phyloP scores from a whole-genome alignment of 345 rosid genomes.

The Geranium brycei region DNA sequence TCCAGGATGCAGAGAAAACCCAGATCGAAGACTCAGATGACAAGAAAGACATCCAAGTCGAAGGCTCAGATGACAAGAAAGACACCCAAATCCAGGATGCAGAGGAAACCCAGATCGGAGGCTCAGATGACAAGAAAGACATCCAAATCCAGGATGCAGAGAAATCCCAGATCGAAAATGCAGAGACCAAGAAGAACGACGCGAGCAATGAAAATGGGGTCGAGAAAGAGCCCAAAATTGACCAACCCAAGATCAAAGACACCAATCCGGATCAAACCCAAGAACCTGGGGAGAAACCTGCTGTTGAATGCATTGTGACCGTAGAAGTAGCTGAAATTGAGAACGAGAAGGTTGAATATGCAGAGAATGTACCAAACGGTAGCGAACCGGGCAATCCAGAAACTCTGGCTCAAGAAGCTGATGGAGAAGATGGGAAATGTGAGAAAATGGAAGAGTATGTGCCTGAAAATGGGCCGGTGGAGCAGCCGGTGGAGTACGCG shows the following conservation, averaged over 20 bases:
- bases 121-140: not conserved
- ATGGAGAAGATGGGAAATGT: conserved; percentile 13
- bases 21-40: conserved; percentile 10
- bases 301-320: conserved; percentile 8
- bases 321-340: conserved; percentile 14
- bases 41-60: conserved; percentile 5
- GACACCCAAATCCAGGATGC: conserved; percentile 14
- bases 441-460: conserved; percentile 12
- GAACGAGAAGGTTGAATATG: conserved; percentile 16
- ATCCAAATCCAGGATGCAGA: conserved; percentile 6
- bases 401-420: conserved; percentile 12
- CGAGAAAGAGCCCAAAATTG: not conserved
- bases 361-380: conserved; percentile 8
- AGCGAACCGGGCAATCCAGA: too few relatives aligned
- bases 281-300: conserved; percentile 11
- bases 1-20: conserved; percentile 13
- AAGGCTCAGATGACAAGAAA: conserved; percentile 28
- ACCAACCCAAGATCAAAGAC: not conserved
- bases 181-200: not conserved
- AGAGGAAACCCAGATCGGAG: conserved; percentile 13
- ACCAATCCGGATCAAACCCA: not conserved
- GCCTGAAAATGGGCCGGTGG: conserved; percentile 27
- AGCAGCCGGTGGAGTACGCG: conserved; percentile 13
- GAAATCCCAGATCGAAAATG: conserved; percentile 13
- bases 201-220: not conserved